Percentiles rank a stretch among this genome's conserved stretches.
phyloP scores from a whole-genome alignment of 2,329 filamentous ascomycete species.

The Calonectria hawksworthii region DNA sequence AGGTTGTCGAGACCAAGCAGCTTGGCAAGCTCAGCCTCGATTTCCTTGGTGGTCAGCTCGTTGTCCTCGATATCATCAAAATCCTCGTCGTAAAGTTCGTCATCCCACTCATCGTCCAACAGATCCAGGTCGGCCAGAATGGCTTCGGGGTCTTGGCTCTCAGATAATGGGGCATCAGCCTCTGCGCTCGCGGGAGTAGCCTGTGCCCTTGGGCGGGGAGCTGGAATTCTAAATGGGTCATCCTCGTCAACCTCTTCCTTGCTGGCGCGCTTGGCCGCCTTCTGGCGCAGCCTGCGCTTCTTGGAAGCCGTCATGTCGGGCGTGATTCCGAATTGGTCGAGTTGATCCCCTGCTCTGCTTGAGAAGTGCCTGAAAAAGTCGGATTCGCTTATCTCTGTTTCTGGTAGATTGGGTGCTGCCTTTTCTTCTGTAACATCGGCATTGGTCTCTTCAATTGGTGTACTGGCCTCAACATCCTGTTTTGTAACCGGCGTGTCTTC shows the following conservation, averaged over 20 bases:
- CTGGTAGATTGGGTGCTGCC: neutral
- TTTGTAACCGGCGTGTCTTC: neutral
- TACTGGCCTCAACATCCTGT: neutral
- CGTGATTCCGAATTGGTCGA: constrained; percentile 21
- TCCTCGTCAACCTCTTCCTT: neutral
- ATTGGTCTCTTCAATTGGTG: neutral
- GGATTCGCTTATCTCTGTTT: neutral
- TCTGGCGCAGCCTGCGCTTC: neutral
- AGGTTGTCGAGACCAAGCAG: neutral
- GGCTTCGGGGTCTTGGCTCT: neutral
- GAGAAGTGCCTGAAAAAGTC: constrained; percentile 25
- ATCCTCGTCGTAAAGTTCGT: constrained; percentile 21
- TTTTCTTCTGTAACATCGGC: neutral
- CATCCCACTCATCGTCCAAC: constrained; percentile 19
- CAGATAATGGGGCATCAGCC: neutral
- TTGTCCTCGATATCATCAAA: constrained; percentile 27
- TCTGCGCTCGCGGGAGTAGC: neutral
- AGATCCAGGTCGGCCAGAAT: neutral
- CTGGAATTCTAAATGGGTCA: constrained; percentile 15
- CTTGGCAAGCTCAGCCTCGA: constrained; percentile 17
- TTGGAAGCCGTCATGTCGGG: neutral
- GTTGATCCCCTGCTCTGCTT: constrained; percentile 15
- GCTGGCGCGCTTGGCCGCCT: neutral
- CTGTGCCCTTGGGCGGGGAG: neutral
- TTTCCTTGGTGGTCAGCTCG: constrained; percentile 20